Evolutionary conservation across 2,329 filamentous ascomycete species (phyloP).

Genomic region (Pseudomassariella vexata): DNA sequence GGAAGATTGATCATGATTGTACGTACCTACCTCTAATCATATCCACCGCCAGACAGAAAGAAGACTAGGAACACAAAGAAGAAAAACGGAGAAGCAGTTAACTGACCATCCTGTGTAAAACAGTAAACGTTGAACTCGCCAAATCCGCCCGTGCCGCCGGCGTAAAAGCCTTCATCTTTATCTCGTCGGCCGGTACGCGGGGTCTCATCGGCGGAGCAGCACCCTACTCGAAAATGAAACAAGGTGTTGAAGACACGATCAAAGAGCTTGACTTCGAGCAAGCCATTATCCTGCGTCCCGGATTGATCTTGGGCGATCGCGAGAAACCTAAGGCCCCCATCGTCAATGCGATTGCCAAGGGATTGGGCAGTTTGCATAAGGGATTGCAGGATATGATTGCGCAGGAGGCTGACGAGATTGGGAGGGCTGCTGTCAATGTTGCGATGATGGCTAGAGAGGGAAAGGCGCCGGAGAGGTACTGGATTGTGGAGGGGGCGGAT

Average conservation of each 20-base stretch:
- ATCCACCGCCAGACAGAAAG: too few species aligned
- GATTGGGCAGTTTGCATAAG: slow-evolving; percentile 46
- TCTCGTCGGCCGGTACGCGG: slow-evolving; percentile 54
- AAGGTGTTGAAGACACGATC: slow-evolving; percentile 75
- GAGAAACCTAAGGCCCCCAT: slow-evolving; percentile 55
- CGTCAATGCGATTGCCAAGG: slow-evolving; percentile 47
- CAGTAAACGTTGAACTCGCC: slow-evolving; percentile 71
- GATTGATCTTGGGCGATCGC: slow-evolving; percentile 67
- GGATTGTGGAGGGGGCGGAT: slow-evolving; percentile 54
- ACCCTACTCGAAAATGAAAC: slow-evolving; percentile 68
- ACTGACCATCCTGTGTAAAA: not conserved
- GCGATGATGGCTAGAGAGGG: slow-evolving; percentile 52
- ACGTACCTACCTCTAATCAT: slow-evolving; percentile 6
- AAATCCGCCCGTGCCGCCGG: slow-evolving; percentile 68
- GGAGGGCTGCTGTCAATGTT: slow-evolving; percentile 57
- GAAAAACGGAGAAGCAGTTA: not conserved
- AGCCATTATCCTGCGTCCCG: slow-evolving; percentile 69
- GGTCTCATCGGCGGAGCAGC: slow-evolving; percentile 34
- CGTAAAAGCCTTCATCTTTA: slow-evolving; percentile 68
- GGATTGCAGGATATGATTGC: slow-evolving; percentile 60
- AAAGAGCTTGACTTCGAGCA: slow-evolving; percentile 69
- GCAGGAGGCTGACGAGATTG: slow-evolving; percentile 71
- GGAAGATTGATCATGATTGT: slow-evolving; percentile 78
- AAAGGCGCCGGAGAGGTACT: slow-evolving; percentile 53
- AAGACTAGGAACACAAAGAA: not conserved